These are phyloP conservation scores for Pichia deserticola DNA, from an alignment of 805 yeast species.

Conservation along the genomic window DNA sequence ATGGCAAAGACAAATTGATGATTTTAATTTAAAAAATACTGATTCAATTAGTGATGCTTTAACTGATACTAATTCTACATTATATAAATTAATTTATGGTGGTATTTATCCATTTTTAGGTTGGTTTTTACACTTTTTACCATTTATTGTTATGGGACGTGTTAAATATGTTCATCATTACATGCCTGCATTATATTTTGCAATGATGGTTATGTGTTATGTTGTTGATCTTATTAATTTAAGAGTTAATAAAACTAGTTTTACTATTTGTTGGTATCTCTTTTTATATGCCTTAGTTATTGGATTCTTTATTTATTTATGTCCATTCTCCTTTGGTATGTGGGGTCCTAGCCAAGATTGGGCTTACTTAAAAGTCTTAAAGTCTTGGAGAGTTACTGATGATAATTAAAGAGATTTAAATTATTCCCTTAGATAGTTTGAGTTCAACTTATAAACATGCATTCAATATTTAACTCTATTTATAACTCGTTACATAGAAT, in stretches of 20 bases:
- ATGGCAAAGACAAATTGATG: slow-evolving; percentile 77
- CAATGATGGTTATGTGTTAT: slow-evolving; percentile 68
- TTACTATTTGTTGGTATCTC: slow-evolving; percentile 32
- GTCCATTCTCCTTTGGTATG: slow-evolving; percentile 82
- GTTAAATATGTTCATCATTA: slow-evolving; percentile 96
- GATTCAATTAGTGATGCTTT: slow-evolving; percentile 12
- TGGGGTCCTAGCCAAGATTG: slow-evolving; percentile 42
- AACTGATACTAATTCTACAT: slow-evolving; percentile 4
- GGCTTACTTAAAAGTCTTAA: slow-evolving; percentile 44
- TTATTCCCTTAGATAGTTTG: too few relatives aligned
- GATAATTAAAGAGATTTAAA: too few relatives aligned
- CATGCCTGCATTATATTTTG: slow-evolving; percentile 91
- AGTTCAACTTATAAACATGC: too few relatives aligned
- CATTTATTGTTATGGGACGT: slow-evolving; percentile 90
- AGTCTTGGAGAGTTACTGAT: slow-evolving; percentile 42
- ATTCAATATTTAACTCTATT: too few relatives aligned
- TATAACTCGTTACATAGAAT: too few relatives aligned
- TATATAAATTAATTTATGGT: slow-evolving; percentile 40
- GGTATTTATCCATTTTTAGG: slow-evolving; percentile 84
- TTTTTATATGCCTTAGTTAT: slow-evolving; percentile 43
- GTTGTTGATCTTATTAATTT: slow-evolving; percentile 37
- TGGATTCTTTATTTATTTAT: slow-evolving; percentile 51
- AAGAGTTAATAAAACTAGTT: slow-evolving; percentile 16
- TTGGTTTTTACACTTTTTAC: slow-evolving; percentile 83
- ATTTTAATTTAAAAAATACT: slow-evolving; percentile 33